These are phyloP conservation scores for Beauveria brongniartii DNA, from an alignment of 2,329 filamentous ascomycete genomes.

Conservation along the genomic window DNA sequence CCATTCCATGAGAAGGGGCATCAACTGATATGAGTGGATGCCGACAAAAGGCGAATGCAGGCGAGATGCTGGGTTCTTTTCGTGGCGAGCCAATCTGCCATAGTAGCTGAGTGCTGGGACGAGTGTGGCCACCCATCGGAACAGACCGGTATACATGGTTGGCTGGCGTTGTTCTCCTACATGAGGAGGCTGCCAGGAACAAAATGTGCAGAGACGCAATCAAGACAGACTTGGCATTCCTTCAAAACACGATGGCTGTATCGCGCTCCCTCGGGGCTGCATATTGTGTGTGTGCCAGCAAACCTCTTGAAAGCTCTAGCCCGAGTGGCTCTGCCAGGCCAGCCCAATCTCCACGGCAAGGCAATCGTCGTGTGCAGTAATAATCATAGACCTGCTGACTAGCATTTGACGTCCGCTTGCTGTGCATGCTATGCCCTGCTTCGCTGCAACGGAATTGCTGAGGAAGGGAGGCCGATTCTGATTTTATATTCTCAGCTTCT, in stretches of 20 bases:
- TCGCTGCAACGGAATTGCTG: background rate
- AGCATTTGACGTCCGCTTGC: background rate
- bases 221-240: background rate
- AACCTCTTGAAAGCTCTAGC: background rate
- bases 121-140: background rate
- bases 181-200: background rate
- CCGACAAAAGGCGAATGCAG: background rate
- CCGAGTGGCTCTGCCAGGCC: background rate
- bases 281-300: background rate
- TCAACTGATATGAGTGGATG: constrained; percentile 5
- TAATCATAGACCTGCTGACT: background rate
- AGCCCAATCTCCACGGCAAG: background rate
- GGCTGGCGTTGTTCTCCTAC: background rate
- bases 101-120: background rate
- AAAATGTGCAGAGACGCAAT: background rate
- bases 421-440: background rate
- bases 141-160: background rate
- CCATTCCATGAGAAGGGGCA: background rate
- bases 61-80: background rate
- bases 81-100: background rate
- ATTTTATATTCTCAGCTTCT: background rate
- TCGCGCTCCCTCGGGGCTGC: background rate
- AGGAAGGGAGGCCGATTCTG: background rate
- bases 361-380: background rate
- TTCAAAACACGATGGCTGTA: background rate